Conservation (phyloP, 2,329 filamentous ascomycete genomes). For the Ascomycota sp. region DNA sequence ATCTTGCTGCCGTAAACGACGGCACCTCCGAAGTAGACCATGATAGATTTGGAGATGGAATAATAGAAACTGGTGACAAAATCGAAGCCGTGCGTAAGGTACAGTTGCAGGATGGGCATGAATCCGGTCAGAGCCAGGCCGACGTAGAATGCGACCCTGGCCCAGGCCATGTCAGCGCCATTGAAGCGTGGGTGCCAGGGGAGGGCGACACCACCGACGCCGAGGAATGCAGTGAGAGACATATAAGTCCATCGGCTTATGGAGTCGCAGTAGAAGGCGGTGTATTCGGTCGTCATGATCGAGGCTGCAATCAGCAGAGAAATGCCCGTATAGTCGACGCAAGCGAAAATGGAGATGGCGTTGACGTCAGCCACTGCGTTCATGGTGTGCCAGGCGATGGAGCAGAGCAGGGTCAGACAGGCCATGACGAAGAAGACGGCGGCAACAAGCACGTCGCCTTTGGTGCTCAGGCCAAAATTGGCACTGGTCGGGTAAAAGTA, state of each 20-base stretch:
- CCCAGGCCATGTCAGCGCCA: conserved; percentile 77
- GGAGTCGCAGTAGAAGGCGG: conserved; percentile 95
- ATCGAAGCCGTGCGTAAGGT: conserved; percentile 51
- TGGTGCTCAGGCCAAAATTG: conserved; percentile 74
- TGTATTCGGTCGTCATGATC: conserved; percentile 97
- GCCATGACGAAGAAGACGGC: conserved; percentile 93
- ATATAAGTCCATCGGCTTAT: conserved; percentile 75
- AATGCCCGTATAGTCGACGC: conserved; percentile 95
- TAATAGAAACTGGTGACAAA: conserved; percentile 85
- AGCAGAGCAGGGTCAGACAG: conserved; percentile 86
- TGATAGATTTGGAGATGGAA: conserved; percentile 62
- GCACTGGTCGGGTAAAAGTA: conserved; percentile 84
- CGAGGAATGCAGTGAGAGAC: conserved; percentile 56
- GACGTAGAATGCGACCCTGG: conserved; percentile 78
- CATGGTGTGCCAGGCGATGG: conserved; percentile 96
- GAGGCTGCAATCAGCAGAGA: conserved; percentile 85
- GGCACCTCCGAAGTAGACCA: conserved; percentile 73
- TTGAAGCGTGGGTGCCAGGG: conserved; percentile 97
- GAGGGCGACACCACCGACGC: conserved; percentile 70
- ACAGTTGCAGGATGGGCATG: conserved; percentile 70
- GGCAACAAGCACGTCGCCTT: conserved; percentile 74
- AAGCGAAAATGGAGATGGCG: conserved; percentile 85
- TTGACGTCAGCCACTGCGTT: conserved; percentile 82
- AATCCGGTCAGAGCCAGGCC: conserved; percentile 75
- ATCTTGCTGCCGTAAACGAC: conserved; percentile 79